A percentile compares a stretch with the other conserved stretches of the same genome.
These are phyloP conservation scores for Eutrema heterophyllum DNA, from an alignment of 345 rosid genomes.

Conservation along the genomic window DNA sequence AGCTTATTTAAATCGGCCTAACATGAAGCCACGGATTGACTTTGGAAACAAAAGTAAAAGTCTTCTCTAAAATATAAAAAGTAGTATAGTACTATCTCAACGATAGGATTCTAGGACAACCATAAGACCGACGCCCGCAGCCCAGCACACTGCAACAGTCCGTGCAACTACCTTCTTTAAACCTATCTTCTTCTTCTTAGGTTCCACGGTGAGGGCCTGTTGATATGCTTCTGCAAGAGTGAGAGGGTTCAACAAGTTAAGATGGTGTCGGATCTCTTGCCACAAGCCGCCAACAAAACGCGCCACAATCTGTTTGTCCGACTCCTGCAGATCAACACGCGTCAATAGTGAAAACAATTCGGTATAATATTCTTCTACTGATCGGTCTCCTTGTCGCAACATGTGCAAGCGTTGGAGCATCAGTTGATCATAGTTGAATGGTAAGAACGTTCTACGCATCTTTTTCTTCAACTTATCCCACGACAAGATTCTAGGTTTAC, in stretches of 20 bases:
- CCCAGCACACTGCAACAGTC: too few relatives aligned
- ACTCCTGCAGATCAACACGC: not conserved
- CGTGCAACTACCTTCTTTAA: too few relatives aligned
- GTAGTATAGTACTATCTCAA: too few relatives aligned
- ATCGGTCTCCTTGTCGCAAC: not conserved
- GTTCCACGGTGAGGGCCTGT: not conserved
- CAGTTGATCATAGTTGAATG: not conserved
- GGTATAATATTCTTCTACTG: not conserved
- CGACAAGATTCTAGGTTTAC: not conserved
- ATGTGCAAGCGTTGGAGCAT: not conserved
- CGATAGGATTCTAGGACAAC: too few relatives aligned
- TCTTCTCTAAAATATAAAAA: too few relatives aligned
- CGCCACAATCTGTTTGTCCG: not conserved
- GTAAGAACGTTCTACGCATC: not conserved
- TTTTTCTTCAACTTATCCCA: not conserved
- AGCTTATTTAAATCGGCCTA: too few relatives aligned
- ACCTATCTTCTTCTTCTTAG: not conserved
- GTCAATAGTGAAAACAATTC: not conserved
- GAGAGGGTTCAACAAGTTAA: not conserved
- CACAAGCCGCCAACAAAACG: not conserved
- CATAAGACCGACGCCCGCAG: too few relatives aligned
- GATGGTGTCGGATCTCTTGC: not conserved
- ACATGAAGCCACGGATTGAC: too few relatives aligned
- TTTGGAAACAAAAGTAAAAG: too few relatives aligned
- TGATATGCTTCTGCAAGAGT: not conserved